Evolutionary conservation across 371 early-diverging fungal species (phyloP).

Genomic region (Mortierella sp.): DNA sequence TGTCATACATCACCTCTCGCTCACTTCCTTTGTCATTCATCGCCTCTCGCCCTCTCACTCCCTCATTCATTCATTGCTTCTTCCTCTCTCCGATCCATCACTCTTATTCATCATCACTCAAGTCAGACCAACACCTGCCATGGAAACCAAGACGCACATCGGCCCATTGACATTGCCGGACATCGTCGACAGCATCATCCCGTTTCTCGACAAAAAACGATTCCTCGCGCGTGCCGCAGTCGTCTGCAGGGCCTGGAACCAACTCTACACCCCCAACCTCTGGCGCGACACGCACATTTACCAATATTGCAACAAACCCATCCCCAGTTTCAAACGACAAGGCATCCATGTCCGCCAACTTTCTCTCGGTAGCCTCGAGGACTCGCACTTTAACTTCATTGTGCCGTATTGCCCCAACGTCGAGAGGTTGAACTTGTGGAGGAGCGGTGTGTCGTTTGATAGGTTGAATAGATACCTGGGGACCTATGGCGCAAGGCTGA

Average conservation of each 20-base stretch:
- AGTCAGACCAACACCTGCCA: background rate
- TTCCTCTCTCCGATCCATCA: no score
- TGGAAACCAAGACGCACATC: no score
- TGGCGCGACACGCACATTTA: background rate
- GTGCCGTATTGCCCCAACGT: background rate
- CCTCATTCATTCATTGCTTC: no score
- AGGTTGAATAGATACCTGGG: background rate
- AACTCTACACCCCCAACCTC: background rate
- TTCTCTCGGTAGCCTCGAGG: no score
- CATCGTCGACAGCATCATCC: constrained; percentile 7
- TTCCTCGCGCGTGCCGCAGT: background rate
- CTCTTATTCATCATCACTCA: background rate
- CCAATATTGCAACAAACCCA: background rate
- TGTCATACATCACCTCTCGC: no score
- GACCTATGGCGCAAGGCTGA: no score
- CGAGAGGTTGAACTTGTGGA: background rate
- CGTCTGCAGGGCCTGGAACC: constrained; percentile 9
- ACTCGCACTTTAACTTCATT: no score
- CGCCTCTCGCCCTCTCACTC: no score
- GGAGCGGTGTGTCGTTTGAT: background rate
- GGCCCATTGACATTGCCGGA: constrained; percentile 7
- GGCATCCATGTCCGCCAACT: no score
- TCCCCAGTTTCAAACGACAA: no score
- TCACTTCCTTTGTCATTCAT: no score
- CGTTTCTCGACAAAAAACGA: background rate